Percentiles rank a stretch among this genome's conserved stretches.
These are phyloP conservation scores for Suhomyces choctaworum DNA, from an alignment of 1,139 yeast genomes.

Conservation along the genomic window DNA sequence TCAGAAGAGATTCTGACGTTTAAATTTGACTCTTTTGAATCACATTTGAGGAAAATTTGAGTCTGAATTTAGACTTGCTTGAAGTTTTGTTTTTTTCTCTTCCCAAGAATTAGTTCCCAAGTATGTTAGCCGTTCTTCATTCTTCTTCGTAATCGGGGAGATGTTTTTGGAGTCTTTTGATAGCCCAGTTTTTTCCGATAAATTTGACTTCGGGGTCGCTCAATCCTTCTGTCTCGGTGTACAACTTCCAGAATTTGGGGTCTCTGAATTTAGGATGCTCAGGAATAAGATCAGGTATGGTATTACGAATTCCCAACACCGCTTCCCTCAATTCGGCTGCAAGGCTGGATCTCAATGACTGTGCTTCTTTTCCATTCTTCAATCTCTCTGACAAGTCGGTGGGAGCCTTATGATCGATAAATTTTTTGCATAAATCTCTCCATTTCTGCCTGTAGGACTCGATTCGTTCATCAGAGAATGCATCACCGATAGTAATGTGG, in stretches of 20 bases:
- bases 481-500: constrained; percentile 70
- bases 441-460: constrained; percentile 64
- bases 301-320: constrained; percentile 58
- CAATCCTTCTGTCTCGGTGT: constrained; percentile 62
- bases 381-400: constrained; percentile 62
- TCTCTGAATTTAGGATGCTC: constrained; percentile 58
- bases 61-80: too few species aligned
- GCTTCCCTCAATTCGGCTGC: constrained; percentile 68
- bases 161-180: constrained; percentile 62
- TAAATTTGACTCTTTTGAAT: too few species aligned
- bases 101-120: too few species aligned
- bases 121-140: too few species aligned
- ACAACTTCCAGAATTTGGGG: constrained; percentile 72
- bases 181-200: constrained; percentile 80
- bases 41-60: too few species aligned
- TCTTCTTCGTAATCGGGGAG: constrained; percentile 41
- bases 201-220: constrained; percentile 68
- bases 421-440: constrained; percentile 59
- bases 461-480: constrained; percentile 62
- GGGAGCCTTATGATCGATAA: constrained; percentile 51
- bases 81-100: too few species aligned
- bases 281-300: constrained; percentile 49
- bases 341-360: constrained; percentile 61
- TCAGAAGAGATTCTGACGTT: too few species aligned
- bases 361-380: constrained; percentile 63